phyloP scores from a whole-genome alignment of 1,139 yeast species.

The Hyphopichia buzzinii region DNA sequence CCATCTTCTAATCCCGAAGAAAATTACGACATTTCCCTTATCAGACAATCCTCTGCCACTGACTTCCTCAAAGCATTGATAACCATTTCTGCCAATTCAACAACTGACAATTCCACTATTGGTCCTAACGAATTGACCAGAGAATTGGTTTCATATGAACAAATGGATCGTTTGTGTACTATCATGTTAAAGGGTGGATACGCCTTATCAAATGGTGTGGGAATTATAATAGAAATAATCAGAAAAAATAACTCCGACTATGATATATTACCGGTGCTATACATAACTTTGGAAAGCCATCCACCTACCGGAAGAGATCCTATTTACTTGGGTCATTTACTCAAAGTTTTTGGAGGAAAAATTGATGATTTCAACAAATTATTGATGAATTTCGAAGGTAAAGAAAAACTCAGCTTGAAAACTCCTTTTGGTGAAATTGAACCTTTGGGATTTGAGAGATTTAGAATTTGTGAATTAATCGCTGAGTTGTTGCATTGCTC shows the following conservation, averaged over 20 bases:
- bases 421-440: constrained; percentile 62
- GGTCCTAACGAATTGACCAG: constrained; percentile 96
- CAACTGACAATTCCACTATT: constrained; percentile 79
- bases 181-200: constrained; percentile 91
- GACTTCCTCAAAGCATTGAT: constrained; percentile 49
- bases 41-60: constrained; percentile 45
- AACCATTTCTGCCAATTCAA: constrained; percentile 66
- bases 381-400: constrained; percentile 23
- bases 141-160: constrained; percentile 72
- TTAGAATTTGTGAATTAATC: constrained; percentile 82
- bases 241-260: constrained; percentile 95
- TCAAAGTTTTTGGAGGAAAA: constrained; percentile 73
- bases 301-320: constrained; percentile 97
- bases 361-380: constrained; percentile 61
- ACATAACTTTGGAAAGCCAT: constrained; percentile 83
- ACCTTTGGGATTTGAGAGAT: constrained; percentile 93
- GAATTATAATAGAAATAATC: constrained; percentile 90
- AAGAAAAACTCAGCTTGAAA: constrained; percentile 35
- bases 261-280: constrained; percentile 84
- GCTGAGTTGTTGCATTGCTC: constrained; percentile 96
- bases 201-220: constrained; percentile 92
- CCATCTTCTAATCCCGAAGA: constrained; percentile 16
- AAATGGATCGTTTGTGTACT: constrained; percentile 66
- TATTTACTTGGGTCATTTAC: constrained; percentile 84
- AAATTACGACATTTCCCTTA: constrained; percentile 44